phyloP scores from a whole-genome alignment of 768 basidiomycete species.

The Cystobasidium tubakii region DNA sequence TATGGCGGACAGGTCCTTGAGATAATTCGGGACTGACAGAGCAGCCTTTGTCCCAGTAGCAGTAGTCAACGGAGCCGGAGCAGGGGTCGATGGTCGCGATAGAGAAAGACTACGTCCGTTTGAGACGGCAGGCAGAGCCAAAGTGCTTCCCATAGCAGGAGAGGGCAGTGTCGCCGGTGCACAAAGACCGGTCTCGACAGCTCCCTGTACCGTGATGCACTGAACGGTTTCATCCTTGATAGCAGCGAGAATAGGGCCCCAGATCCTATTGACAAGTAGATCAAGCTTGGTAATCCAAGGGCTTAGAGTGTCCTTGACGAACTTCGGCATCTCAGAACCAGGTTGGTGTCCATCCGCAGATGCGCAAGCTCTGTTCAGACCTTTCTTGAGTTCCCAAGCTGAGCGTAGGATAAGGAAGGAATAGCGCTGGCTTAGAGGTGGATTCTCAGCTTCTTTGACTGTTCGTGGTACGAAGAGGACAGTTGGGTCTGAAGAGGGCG shows the following conservation, averaged over 20 bases:
- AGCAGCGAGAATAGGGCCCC: conserved; percentile 41
- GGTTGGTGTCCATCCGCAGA: not conserved
- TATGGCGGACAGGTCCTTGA: conserved; percentile 38
- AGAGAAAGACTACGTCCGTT: not conserved
- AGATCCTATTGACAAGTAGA: conserved; percentile 42
- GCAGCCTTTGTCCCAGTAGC: not conserved
- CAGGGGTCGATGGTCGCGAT: conserved; percentile 11
- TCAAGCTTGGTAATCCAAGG: conserved; percentile 45
- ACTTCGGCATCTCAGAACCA: conserved; percentile 37
- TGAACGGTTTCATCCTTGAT: conserved; percentile 35
- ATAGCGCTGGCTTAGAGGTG: conserved; percentile 40
- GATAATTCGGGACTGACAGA: conserved; percentile 37
- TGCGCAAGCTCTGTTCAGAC: conserved; percentile 31
- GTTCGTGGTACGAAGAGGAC: conserved; percentile 28
- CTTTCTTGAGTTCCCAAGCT: conserved; percentile 41
- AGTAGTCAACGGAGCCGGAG: not conserved
- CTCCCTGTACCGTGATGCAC: conserved; percentile 8
- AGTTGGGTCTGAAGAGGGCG: conserved; percentile 8
- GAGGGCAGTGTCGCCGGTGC: not conserved
- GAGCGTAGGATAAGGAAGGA: conserved; percentile 45
- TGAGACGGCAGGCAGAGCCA: not conserved
- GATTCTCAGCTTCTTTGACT: conserved; percentile 37
- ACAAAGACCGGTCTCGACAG: not conserved
- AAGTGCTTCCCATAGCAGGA: not conserved
- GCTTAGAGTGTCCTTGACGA: conserved; percentile 43